Evolutionary conservation across 2,329 filamentous ascomycete species (phyloP).

Genomic region (Pestalotiopsis fici): DNA sequence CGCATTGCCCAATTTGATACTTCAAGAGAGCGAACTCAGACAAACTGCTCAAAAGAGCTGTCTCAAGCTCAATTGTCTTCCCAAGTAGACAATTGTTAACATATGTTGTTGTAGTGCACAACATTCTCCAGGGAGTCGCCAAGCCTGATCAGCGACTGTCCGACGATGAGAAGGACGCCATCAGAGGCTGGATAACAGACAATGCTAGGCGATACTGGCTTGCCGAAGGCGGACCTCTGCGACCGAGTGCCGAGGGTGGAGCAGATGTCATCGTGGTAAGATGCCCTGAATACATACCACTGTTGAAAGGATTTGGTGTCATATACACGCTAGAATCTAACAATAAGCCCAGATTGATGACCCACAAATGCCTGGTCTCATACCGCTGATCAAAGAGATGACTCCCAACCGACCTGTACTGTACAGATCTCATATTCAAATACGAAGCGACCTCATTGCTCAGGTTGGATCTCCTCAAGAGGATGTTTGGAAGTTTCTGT

Average conservation of each 20-base stretch:
- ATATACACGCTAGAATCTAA: too few species aligned
- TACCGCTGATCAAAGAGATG: constrained; percentile 70
- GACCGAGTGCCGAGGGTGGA: constrained; percentile 65
- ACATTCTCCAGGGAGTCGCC: constrained; percentile 81
- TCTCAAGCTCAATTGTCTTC: too few species aligned
- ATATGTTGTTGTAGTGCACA: too few species aligned
- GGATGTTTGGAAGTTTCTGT: constrained; percentile 76
- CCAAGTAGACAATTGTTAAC: too few species aligned
- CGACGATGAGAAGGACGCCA: constrained; percentile 58
- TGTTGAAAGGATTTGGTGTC: background rate
- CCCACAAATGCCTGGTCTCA: constrained; percentile 80
- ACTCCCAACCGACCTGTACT: constrained; percentile 76
- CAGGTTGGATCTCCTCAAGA: constrained; percentile 65
- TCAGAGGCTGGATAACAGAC: constrained; percentile 71
- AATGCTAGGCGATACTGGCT: constrained; percentile 79
- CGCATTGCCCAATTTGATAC: too few species aligned
- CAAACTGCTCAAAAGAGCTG: too few species aligned
- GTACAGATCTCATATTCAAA: constrained; percentile 82
- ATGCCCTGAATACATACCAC: constrained; percentile 12
- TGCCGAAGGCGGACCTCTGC: constrained; percentile 65
- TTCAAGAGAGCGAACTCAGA: too few species aligned
- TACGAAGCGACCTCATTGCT: constrained; percentile 72
- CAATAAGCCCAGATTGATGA: constrained; percentile 64
- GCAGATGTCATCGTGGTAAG: constrained; percentile 71
- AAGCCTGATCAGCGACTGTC: constrained; percentile 65